phyloP scores from a whole-genome alignment of 257 asterid species.

The Scutellaria galericulata region DNA sequence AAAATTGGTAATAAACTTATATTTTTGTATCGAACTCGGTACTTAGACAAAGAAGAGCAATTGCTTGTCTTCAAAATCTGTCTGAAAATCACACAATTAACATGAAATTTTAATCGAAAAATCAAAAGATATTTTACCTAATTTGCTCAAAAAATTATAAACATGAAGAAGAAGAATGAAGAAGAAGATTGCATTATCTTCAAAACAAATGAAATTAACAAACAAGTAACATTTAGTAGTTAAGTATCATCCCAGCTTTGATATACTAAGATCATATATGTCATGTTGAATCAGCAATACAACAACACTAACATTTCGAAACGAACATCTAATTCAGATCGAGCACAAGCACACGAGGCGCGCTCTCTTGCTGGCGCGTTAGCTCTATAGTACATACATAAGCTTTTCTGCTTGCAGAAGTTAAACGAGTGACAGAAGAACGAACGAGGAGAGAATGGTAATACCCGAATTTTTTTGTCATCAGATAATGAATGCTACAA shows the following conservation, averaged over 20 bases:
- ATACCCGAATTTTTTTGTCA: neutral
- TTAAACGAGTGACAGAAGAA: neutral
- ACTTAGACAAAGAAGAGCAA: too few relatives aligned
- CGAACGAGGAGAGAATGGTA: neutral
- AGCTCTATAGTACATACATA: conserved; percentile 18
- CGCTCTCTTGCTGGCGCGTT: conserved; percentile 10
- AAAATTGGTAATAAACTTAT: too few relatives aligned
- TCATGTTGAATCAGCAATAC: neutral
- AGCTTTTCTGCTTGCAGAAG: neutral
- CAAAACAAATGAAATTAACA: neutral
- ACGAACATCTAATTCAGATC: conserved; percentile 17
- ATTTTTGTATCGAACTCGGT: too few relatives aligned
- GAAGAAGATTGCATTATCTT: too few relatives aligned
- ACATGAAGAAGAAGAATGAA: too few relatives aligned
- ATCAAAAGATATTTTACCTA: too few relatives aligned
- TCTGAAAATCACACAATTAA: too few relatives aligned
- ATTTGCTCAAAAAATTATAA: too few relatives aligned
- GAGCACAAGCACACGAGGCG: conserved; percentile 17
- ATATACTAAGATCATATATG: neutral
- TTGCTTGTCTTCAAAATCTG: too few relatives aligned
- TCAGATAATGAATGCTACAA: conserved; percentile 30
- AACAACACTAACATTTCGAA: conserved; percentile 27
- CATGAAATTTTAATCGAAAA: too few relatives aligned
- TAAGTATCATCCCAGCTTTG: neutral
- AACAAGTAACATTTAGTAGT: neutral